Evolutionary conservation across 306 rosid genomes (phyloP), one percentile per base, ranked within the genome.

Genomic region (Alnus rubra): DNA sequence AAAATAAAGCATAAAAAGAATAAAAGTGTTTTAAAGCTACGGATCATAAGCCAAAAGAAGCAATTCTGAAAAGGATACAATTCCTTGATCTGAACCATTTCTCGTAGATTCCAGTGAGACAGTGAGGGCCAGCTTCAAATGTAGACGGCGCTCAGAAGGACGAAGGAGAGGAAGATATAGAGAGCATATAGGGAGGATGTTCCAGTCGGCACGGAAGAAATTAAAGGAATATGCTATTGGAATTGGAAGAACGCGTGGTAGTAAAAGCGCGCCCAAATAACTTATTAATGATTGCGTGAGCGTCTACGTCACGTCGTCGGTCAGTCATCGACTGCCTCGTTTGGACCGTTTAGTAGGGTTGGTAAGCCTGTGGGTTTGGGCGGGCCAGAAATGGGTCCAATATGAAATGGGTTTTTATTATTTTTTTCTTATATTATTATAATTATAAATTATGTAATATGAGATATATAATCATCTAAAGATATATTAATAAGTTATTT

Each of bases 71-170:
- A 76, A 79, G 84, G 89, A 86, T 86, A 86, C 89, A 86, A 83
- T 56, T 86, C 89, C 82, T 83, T 86, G 60, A 77, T 74, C 76
- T 83, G 87, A 83, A 86, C 89, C 89, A 86, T 86, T 7, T 67
- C 52, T n/a, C 6, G 2, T 0, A 31, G 63, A 48, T 2, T 33
- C 28, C 39, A n/a, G 18, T 28, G 10, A 16, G 75, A n/a, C 10
- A 5, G 18, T 12, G 69, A 13, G n/a, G n/a, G 13, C 16, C 44
- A 33, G n/a, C 7, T 30, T 62, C n/a, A 13, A 62, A 62, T 62
- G 44, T 3, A 12, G 42, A 31, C 16, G 2, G 5, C 23, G 6
- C 16, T 9, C 14, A 33, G 3, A 13, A 33, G 31, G n/a, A 33
- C 69, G 44, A 62, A 33, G n/a, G 69, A 31, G 69, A 2, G 44